Percentiles rank a stretch among this genome's conserved stretches.
These are phyloP conservation scores for Penicillium bialowiezense DNA, from an alignment of 495 filamentous ascomycete species.

Conservation along the genomic window DNA sequence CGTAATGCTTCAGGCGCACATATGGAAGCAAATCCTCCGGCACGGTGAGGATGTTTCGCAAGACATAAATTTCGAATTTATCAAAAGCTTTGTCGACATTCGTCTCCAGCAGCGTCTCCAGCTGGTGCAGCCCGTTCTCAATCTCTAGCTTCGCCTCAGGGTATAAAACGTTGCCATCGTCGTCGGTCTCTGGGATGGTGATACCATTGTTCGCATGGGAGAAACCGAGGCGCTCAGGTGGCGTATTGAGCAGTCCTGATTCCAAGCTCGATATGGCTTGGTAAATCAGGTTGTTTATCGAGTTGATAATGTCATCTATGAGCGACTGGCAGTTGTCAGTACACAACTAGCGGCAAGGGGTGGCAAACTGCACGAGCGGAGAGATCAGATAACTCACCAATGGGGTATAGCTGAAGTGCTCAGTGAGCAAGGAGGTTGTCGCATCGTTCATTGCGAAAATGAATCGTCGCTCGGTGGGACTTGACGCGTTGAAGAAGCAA, in stretches of 20 bases:
- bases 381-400: slow-evolving; percentile 56
- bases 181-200: slow-evolving; percentile 51
- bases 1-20: slow-evolving; percentile 83
- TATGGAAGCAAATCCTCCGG: slow-evolving; percentile 68
- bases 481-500: slow-evolving; percentile 21
- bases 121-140: slow-evolving; percentile 83
- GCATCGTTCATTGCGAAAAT: slow-evolving; percentile 41
- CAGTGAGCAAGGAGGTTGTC: slow-evolving; percentile 76
- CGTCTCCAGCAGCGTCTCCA: slow-evolving; percentile 88
- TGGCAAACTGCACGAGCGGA: slow-evolving; percentile 1
- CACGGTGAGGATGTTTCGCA: slow-evolving; percentile 85
- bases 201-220: slow-evolving; percentile 37
- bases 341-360: slow-evolving; percentile 15
- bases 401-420: slow-evolving; percentile 94
- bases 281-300: slow-evolving; percentile 85
- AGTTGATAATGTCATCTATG: slow-evolving; percentile 97
- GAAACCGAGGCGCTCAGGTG: slow-evolving; percentile 77
- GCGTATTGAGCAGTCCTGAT: slow-evolving; percentile 66
- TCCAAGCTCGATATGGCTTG: slow-evolving; percentile 82
- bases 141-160: slow-evolving; percentile 73
- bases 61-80: slow-evolving; percentile 74
- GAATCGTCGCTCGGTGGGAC: slow-evolving; percentile 3
- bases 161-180: slow-evolving; percentile 50
- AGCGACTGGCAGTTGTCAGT: slow-evolving; percentile 60
- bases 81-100: slow-evolving; percentile 79